Base-by-base conservation (phyloP, 1,284 basidiomycete genomes). In the Cutaneotrichosporon sp. region DNA sequence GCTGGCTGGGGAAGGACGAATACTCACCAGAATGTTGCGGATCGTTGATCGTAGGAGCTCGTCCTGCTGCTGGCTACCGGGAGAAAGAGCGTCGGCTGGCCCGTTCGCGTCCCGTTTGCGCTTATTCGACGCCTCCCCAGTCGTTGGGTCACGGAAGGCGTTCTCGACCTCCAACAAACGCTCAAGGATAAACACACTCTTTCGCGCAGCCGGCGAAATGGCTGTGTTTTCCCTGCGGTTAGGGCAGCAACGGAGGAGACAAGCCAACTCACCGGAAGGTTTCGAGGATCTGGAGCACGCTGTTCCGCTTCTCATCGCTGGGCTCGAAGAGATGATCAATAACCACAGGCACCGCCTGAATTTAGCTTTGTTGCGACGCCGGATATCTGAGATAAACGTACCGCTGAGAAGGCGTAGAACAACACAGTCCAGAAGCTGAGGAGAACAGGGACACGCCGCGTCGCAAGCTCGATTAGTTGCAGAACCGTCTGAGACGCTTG, bases 371-470 rank as follows among this genome's bases (percentile, higher is more conserved):
- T 3, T 22, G 4, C 14, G 11, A 3, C 8, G 14, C 5, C 20
- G 37, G 9, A 20, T 20, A 12, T 3, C 19, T 22, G 7, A 8
- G 4, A n/a, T n/a, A n/a, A n/a, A 51, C 55, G 17, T 26, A 57
- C 55, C 5, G 55, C 59, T 1, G 55, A 49, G 35, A 60, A 60
- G 8, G 55, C 55, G 24, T 54, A 60, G 41, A 60, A 60, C 9
- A 54, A 50, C 11, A 57, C 44, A 9, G 54, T 45, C 59, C 59
- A 60, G 24, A 57, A 54, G 14, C 19, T 46, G 9, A 60, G 44
- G 37, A 60, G 35, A 20, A 45, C 44, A 0, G 59, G 55, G 5
- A 37, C 38, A 0, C 59, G 49, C 5, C 19, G 29, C 25, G 42
- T 49, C 10, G 55, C 59, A 1, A 60, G 35, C 38, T 57, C 55